These are phyloP conservation scores for Cystobasidium tubakii DNA, from an alignment of 768 basidiomycete species.

Conservation along the genomic window DNA sequence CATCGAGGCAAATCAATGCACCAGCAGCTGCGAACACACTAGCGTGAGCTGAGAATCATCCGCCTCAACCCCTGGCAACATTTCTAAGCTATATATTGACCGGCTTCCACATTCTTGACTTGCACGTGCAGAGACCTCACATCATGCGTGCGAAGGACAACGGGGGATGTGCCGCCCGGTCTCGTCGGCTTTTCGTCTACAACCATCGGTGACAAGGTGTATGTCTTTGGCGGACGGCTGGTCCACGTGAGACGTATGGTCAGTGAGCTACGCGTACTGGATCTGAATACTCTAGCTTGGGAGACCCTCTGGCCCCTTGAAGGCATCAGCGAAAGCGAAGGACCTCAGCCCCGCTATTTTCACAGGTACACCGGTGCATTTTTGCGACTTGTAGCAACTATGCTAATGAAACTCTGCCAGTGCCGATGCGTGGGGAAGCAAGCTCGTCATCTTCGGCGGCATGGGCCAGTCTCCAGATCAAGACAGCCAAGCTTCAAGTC, in stretches of 20 bases:
- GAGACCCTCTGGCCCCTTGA: conserved; percentile 58
- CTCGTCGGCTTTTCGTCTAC: conserved; percentile 76
- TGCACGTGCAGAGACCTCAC: conserved; percentile 26
- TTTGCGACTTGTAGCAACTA: conserved; percentile 47
- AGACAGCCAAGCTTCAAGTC: not conserved
- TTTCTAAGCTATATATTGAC: too few relatives aligned
- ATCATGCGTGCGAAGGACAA: conserved; percentile 23
- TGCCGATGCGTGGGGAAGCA: conserved; percentile 60
- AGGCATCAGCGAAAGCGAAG: conserved; percentile 4
- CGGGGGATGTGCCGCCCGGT: conserved; percentile 9
- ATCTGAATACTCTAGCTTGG: conserved; percentile 77
- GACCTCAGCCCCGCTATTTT: conserved; percentile 81
- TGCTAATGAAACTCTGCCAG: not conserved
- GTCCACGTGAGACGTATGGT: conserved; percentile 83
- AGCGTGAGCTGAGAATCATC: not conserved
- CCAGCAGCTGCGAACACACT: conserved; percentile 6
- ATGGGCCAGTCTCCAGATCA: conserved; percentile 64
- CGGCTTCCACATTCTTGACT: too few relatives aligned
- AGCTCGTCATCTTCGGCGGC: conserved; percentile 87
- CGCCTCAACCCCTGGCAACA: too few relatives aligned
- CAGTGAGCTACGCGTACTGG: conserved; percentile 81
- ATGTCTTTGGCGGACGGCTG: conserved; percentile 82
- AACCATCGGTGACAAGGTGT: conserved; percentile 78
- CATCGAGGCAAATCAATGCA: not conserved
- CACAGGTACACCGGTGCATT: conserved; percentile 55